Evolutionary conservation across 768 basidiomycete species (phyloP).

Genomic region (Leccinum boreale): DNA sequence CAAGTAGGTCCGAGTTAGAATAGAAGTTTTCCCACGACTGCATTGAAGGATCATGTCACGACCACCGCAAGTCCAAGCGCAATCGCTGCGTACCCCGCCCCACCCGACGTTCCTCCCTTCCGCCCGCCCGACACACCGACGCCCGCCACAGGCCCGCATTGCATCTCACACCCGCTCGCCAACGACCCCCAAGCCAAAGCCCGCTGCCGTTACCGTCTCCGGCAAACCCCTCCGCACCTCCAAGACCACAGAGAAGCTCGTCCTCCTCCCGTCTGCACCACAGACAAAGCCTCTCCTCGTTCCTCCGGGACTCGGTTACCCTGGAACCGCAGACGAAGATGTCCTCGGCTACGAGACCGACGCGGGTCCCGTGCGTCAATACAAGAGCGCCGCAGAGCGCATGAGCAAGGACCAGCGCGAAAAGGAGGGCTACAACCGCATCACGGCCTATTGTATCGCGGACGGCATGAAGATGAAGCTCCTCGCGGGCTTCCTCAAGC

Average conservation of each 20-base stretch:
- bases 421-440: conserved; percentile 72
- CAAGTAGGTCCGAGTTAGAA: no score
- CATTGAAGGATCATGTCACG: no score
- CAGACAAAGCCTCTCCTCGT: conserved; percentile 70
- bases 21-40: no score
- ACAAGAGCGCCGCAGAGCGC: conserved; percentile 82
- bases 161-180: conserved; percentile 14
- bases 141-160: conserved; percentile 21
- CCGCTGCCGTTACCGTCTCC: conserved; percentile 14
- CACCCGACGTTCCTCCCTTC: conserved; percentile 22
- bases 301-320: conserved; percentile 10
- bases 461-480: conserved; percentile 84
- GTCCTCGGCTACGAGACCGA: conserved; percentile 65
- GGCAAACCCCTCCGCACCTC: conserved; percentile 73
- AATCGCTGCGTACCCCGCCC: conserved; percentile 12
- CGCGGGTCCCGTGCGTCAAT: conserved; percentile 59
- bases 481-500: conserved; percentile 79
- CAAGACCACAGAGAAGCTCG: conserved; percentile 89
- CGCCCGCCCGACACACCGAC: conserved; percentile 21
- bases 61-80: not conserved
- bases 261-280: conserved; percentile 84
- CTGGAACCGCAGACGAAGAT: conserved; percentile 37
- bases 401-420: conserved; percentile 87
- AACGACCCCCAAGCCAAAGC: conserved; percentile 16
- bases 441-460: conserved; percentile 88